A percentile compares a stretch with the other conserved stretches of the same genome.
Conservation (phyloP, 2,329 filamentous ascomycete genomes). For the Ophiostoma novo-ulmi region DNA sequence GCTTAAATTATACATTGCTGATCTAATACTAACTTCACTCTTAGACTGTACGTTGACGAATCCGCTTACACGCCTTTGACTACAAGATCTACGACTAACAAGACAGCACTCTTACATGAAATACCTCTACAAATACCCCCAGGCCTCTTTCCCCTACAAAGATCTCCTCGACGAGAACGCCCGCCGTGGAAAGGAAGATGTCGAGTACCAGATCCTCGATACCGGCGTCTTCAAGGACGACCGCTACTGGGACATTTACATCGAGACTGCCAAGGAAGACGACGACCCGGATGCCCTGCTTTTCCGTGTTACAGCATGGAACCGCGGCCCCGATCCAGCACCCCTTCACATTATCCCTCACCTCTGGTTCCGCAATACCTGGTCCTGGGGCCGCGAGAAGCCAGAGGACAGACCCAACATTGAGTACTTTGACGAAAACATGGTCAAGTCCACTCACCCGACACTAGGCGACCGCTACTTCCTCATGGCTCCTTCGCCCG, state of each 20-base stretch:
- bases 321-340: constrained; percentile 82
- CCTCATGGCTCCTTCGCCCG: constrained; percentile 82
- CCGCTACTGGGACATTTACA: constrained; percentile 94
- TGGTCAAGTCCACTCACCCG: constrained; percentile 71
- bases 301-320: constrained; percentile 95
- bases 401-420: constrained; percentile 76
- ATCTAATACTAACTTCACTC: constrained; percentile 28
- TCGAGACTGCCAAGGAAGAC: constrained; percentile 92
- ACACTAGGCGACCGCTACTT: constrained; percentile 78
- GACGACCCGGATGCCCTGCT: constrained; percentile 86
- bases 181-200: constrained; percentile 66
- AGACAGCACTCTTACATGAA: constrained; percentile 95
- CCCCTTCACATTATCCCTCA: constrained; percentile 92
- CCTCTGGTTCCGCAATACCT: constrained; percentile 95
- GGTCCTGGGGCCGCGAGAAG: constrained; percentile 83
- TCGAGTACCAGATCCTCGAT: constrained; percentile 88
- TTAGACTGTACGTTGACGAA: constrained; percentile 42
- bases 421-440: constrained; percentile 57
- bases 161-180: constrained; percentile 81
- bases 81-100: constrained; percentile 13
- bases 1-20: constrained; percentile 34
- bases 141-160: constrained; percentile 86
- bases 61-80: background rate
- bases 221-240: constrained; percentile 84
- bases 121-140: constrained; percentile 95